These are phyloP conservation scores for Fomitiporia mediterranea DNA, from an alignment of 1,284 basidiomycete species.

Conservation along the genomic window DNA sequence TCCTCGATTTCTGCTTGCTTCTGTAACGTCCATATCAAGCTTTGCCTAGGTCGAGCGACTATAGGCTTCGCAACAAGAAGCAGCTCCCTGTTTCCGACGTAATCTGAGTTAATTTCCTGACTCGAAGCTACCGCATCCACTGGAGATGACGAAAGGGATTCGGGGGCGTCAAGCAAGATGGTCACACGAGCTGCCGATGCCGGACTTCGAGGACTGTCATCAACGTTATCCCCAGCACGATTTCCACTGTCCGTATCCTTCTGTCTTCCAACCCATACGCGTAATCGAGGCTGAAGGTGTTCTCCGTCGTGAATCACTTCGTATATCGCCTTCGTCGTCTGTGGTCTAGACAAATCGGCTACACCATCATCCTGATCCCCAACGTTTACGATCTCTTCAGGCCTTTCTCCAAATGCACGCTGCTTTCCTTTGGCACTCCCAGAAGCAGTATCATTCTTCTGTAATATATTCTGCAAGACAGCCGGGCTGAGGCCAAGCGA, in stretches of 20 bases:
- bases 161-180: conserved; percentile 14
- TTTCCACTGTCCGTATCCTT: neutral
- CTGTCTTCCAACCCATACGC: conserved; percentile 38
- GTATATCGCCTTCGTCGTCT: conserved; percentile 32
- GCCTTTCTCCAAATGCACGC: conserved; percentile 19
- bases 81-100: conserved; percentile 6
- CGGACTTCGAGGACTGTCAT: neutral
- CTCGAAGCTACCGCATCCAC: neutral
- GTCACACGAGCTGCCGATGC: neutral
- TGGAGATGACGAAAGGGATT: conserved; percentile 6
- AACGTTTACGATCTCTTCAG: conserved; percentile 2
- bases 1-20: neutral
- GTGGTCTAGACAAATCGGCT: neutral
- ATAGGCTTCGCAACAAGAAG: conserved; percentile 19
- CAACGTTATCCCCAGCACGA: neutral
- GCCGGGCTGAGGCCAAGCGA: conserved; percentile 69
- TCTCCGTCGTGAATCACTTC: conserved; percentile 47
- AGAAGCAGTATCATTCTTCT: conserved; percentile 26
- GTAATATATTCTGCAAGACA: conserved; percentile 46
- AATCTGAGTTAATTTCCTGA: neutral
- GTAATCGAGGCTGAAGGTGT: conserved; percentile 50
- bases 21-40: conserved; percentile 22
- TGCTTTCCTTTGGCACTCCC: conserved; percentile 21
- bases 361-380: neutral
- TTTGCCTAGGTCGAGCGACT: conserved; percentile 12